These are phyloP conservation scores for Aspergillus baeticus DNA, from an alignment of 495 filamentous ascomycete genomes.

Conservation along the genomic window DNA sequence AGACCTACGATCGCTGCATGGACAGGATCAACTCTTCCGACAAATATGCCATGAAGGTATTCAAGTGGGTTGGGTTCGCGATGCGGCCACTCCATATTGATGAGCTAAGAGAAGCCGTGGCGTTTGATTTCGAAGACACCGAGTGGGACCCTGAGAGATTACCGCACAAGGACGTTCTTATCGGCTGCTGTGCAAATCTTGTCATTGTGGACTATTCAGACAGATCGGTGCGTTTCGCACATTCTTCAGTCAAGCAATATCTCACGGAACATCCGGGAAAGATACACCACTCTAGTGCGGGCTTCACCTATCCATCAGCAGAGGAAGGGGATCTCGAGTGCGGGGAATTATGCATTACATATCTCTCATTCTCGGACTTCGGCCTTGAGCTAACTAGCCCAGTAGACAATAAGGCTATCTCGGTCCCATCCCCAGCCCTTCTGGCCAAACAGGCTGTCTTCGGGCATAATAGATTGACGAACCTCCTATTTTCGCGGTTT, in stretches of 20 bases:
- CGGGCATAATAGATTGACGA: too few species aligned
- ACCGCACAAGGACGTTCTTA: constrained; percentile 21
- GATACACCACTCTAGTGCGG: too few species aligned
- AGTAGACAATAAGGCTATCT: too few species aligned
- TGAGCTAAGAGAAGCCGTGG: constrained; percentile 35
- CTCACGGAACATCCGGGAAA: constrained; percentile 16
- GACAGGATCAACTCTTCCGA: constrained; percentile 18
- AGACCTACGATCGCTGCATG: constrained; percentile 7
- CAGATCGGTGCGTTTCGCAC: constrained; percentile 29
- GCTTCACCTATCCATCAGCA: constrained; percentile 7
- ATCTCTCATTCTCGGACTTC: constrained; percentile 27
- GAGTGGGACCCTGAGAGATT: constrained; percentile 24
- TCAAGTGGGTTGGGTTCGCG: constrained; percentile 32
- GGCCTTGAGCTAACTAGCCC: constrained; percentile 7
- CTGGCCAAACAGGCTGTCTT: too few species aligned
- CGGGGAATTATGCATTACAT: constrained; percentile 23
- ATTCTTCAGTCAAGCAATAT: constrained; percentile 33
- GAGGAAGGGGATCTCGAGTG: constrained; percentile 18
- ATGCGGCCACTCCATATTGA: constrained; percentile 28
- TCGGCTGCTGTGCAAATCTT: constrained; percentile 32
- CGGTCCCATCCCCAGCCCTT: too few species aligned
- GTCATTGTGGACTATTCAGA: constrained; percentile 26
- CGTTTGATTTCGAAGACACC: constrained; percentile 23
- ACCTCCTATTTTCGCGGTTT: neutral
- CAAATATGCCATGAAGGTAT: constrained; percentile 10